Conservation (phyloP, 352 stramenopile species). For the Plasmopara halstedii region DNA sequence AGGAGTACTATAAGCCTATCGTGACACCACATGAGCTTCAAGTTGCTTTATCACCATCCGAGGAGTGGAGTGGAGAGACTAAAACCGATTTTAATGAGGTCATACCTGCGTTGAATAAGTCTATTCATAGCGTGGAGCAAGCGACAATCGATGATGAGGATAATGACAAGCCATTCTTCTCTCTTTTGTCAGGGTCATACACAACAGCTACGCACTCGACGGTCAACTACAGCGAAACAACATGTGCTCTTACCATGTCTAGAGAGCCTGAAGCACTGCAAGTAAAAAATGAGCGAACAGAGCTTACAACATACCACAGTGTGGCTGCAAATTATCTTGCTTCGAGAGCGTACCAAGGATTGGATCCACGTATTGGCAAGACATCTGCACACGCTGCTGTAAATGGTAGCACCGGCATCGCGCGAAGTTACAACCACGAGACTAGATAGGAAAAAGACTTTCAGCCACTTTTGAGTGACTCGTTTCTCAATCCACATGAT, state of each 20-base stretch:
- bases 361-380: slow-evolving; percentile 78
- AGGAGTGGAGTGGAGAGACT: slow-evolving; percentile 86
- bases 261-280: slow-evolving; percentile 37
- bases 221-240: slow-evolving; percentile 1
- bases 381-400: slow-evolving; percentile 73
- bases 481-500: too few species aligned
- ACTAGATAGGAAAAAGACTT: slow-evolving; percentile 17
- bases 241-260: slow-evolving; percentile 20
- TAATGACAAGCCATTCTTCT: slow-evolving; percentile 76
- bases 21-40: slow-evolving; percentile 94
- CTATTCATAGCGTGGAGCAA: slow-evolving; percentile 26
- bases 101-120: slow-evolving; percentile 43
- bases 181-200: slow-evolving; percentile 72
- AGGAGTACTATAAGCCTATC: slow-evolving; percentile 88
- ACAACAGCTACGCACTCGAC: slow-evolving; percentile 27
- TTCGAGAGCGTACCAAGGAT: slow-evolving; percentile 61
- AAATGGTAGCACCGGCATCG: slow-evolving; percentile 64
- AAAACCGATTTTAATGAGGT: slow-evolving; percentile 82
- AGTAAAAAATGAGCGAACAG: slow-evolving; percentile 39
- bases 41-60: slow-evolving; percentile 80
- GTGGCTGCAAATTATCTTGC: slow-evolving; percentile 70
- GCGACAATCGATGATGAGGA: slow-evolving; percentile 16
- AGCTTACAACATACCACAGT: slow-evolving; percentile 58
- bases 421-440: slow-evolving; percentile 68
- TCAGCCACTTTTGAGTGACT: too few species aligned